Evolutionary conservation across 2,329 filamentous ascomycete genomes (phyloP).

Genomic region (Cordyceps pruinosa): DNA sequence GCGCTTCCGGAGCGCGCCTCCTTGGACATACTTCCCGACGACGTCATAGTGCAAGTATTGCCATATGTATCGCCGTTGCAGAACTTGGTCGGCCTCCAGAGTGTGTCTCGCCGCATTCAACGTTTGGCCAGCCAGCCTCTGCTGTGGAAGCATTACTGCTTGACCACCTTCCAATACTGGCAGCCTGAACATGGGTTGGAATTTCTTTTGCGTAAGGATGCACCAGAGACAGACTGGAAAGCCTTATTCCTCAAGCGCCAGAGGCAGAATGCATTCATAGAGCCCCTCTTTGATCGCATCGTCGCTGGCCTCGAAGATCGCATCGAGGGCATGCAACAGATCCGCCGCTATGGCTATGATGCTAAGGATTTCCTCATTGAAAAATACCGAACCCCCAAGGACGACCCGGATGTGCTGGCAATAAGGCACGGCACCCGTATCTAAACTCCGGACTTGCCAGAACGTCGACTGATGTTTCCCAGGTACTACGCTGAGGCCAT

Average conservation of each 20-base stretch:
- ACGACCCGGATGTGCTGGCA: conserved; percentile 67
- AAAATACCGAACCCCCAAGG: conserved; percentile 53
- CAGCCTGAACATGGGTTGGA: conserved; percentile 54
- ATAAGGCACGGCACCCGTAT: conserved; percentile 47
- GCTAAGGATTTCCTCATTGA: conserved; percentile 75
- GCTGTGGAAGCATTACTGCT: conserved; percentile 75
- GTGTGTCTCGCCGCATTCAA: conserved; percentile 56
- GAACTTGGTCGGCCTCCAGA: conserved; percentile 40
- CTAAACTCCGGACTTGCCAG: neutral
- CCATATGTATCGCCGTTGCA: conserved; percentile 52
- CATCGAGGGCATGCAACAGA: conserved; percentile 60
- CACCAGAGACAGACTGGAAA: conserved; percentile 67
- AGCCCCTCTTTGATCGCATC: conserved; percentile 57
- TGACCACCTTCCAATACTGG: conserved; percentile 67
- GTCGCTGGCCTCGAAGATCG: conserved; percentile 64
- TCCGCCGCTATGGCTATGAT: conserved; percentile 73
- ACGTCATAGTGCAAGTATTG: conserved; percentile 77
- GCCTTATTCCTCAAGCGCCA: conserved; percentile 53
- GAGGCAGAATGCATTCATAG: conserved; percentile 44
- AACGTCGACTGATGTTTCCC: conserved; percentile 23
- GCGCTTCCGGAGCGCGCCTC: conserved; percentile 21
- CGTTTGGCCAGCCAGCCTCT: conserved; percentile 62
- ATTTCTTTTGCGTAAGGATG: conserved; percentile 45
- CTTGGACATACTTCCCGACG: conserved; percentile 60
- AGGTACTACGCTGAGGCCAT: conserved; percentile 71